Evolutionary conservation across 169 alveolate species (phyloP).

Genomic region (Plasmodium billcollinsi): DNA sequence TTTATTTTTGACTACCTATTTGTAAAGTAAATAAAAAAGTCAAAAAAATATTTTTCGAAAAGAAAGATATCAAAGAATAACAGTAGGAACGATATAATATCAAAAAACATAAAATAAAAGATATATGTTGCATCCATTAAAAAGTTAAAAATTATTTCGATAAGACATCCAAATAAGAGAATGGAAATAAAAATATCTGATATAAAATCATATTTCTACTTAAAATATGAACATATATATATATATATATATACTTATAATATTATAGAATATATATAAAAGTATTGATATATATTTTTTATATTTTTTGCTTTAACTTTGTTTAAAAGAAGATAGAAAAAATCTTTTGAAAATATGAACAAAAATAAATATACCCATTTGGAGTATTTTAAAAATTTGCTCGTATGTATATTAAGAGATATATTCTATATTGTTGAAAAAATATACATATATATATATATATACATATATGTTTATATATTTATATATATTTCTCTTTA

Average conservation of each 20-base stretch:
- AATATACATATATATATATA: neutral
- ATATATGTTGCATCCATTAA: constrained; percentile 12
- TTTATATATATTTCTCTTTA: neutral
- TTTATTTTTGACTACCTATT: constrained; percentile 12
- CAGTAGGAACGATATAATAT: constrained; percentile 24
- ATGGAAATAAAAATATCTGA: constrained; percentile 17
- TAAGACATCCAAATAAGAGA: constrained; percentile 5
- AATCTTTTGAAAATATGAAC: constrained; percentile 57
- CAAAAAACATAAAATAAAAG: constrained; percentile 51
- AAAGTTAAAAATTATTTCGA: constrained; percentile 20
- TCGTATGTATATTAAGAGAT: neutral
- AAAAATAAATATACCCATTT: constrained; percentile 42
- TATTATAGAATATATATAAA: too few relatives aligned
- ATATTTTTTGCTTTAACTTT: constrained; percentile 31
- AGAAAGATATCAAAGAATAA: constrained; percentile 21
- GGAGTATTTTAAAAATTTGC: neutral
- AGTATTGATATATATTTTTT: neutral
- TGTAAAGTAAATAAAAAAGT: constrained; percentile 13
- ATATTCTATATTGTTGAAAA: constrained; percentile 6
- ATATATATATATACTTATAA: neutral
- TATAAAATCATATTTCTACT: constrained; percentile 27
- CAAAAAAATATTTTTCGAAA: constrained; percentile 40
- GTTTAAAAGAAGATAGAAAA: constrained; percentile 35
- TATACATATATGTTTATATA: neutral
- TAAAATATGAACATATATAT: neutral